Conservation (phyloP, 73 alveolate species). For the Tetrahymena thermophila region DNA sequence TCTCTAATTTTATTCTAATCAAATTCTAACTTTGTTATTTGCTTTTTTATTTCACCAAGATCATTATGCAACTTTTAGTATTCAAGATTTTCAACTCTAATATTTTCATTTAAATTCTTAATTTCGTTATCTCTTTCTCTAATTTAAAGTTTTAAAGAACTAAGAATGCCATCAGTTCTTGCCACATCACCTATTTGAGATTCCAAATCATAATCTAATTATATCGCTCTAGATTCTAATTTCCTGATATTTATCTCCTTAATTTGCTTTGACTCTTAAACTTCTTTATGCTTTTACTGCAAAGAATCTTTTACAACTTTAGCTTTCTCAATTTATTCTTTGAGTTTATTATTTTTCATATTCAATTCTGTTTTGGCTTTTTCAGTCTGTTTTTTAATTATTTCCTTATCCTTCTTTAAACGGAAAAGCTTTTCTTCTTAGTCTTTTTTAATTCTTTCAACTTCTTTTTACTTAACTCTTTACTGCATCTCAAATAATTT, state of each 20-base stretch:
- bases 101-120: not conserved
- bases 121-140: not conserved
- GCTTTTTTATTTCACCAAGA: not conserved
- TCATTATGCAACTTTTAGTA: not conserved
- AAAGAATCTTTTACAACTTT: not conserved
- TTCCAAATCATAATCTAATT: not conserved
- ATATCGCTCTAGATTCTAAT: not conserved
- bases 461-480: not conserved
- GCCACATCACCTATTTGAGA: not conserved
- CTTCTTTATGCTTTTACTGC: not conserved
- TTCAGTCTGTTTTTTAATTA: not conserved
- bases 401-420: not conserved
- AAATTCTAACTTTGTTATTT: not conserved
- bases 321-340: not conserved
- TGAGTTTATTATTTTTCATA: not conserved
- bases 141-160: not conserved
- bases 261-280: not conserved
- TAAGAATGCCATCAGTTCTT: not conserved
- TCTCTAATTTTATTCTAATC: not conserved
- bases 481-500: not conserved
- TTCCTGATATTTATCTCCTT: not conserved
- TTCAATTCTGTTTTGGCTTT: not conserved
- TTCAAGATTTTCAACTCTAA: not conserved
- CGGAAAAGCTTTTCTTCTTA: not conserved
- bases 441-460: not conserved